These are phyloP conservation scores for Purpureocillium lavendulum DNA, from an alignment of 2,329 filamentous ascomycete species.

Conservation along the genomic window DNA sequence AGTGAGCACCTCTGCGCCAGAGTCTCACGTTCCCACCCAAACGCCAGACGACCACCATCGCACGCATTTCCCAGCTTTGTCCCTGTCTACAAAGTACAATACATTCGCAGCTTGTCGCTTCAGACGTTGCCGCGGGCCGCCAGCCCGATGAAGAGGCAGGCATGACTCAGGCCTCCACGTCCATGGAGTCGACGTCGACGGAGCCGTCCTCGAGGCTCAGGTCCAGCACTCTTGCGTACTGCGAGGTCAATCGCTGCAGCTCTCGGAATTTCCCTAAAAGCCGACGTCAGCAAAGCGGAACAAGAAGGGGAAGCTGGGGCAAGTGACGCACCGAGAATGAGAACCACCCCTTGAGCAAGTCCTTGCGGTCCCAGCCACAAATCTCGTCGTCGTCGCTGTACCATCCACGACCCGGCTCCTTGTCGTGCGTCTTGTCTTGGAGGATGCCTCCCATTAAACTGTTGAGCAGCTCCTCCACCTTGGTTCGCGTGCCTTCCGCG, in stretches of 20 bases:
- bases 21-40: too few relatives aligned
- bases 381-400: slow-evolving; percentile 61
- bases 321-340: slow-evolving; percentile 71
- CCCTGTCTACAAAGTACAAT: neutral
- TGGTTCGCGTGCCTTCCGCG: slow-evolving; percentile 75
- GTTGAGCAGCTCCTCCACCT: slow-evolving; percentile 87
- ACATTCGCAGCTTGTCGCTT: neutral
- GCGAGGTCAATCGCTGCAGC: slow-evolving; percentile 86
- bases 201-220: slow-evolving; percentile 42
- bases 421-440: slow-evolving; percentile 45
- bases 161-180: slow-evolving; percentile 25
- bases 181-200: slow-evolving; percentile 34
- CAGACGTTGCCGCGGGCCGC: neutral
- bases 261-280: slow-evolving; percentile 82
- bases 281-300: neutral
- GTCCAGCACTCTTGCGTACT: slow-evolving; percentile 79
- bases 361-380: slow-evolving; percentile 84
- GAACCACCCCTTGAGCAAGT: slow-evolving; percentile 84
- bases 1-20: too few relatives aligned
- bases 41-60: too few relatives aligned
- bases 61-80: too few relatives aligned
- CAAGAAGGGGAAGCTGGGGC: neutral
- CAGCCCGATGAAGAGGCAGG: too few relatives aligned
- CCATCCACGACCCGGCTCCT: slow-evolving; percentile 48
- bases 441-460: slow-evolving; percentile 67